These are phyloP conservation scores for Przewalskia tangutica DNA, from an alignment of 257 asterid species.

Conservation along the genomic window DNA sequence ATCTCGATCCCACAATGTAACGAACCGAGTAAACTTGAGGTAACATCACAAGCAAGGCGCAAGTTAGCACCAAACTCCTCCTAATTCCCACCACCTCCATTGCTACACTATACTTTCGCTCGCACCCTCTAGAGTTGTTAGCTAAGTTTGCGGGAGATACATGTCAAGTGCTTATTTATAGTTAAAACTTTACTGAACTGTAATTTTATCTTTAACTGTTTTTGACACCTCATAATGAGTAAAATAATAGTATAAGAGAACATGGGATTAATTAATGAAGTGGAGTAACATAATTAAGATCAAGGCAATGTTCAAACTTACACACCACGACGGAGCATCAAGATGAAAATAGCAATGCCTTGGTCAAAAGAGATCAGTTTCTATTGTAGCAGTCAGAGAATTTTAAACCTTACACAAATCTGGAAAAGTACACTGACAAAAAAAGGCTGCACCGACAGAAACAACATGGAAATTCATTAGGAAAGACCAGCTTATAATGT, in stretches of 20 bases:
- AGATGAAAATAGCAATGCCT: background rate
- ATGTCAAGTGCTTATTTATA: background rate
- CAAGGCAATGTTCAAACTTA: background rate
- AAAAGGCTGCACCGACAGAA: background rate
- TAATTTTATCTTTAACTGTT: background rate
- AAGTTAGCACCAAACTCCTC: conserved; percentile 21
- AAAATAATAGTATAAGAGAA: background rate
- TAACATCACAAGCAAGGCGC: conserved; percentile 26
- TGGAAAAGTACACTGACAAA: background rate
- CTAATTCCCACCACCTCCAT: conserved; percentile 19
- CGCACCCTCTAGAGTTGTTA: background rate
- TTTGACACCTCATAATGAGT: too few species aligned
- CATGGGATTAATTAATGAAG: background rate
- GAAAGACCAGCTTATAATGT: background rate
- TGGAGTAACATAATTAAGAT: background rate
- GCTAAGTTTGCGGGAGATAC: background rate
- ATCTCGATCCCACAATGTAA: conserved; percentile 32
- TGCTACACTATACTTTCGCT: background rate
- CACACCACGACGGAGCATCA: too few species aligned
- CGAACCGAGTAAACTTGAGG: conserved; percentile 54
- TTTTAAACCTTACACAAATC: background rate
- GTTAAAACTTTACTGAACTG: background rate
- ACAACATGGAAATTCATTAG: background rate
- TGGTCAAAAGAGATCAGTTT: background rate
- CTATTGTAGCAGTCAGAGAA: background rate